Base-by-base conservation (phyloP, 306 rosid genomes). In the Trifolium dubium region DNA sequence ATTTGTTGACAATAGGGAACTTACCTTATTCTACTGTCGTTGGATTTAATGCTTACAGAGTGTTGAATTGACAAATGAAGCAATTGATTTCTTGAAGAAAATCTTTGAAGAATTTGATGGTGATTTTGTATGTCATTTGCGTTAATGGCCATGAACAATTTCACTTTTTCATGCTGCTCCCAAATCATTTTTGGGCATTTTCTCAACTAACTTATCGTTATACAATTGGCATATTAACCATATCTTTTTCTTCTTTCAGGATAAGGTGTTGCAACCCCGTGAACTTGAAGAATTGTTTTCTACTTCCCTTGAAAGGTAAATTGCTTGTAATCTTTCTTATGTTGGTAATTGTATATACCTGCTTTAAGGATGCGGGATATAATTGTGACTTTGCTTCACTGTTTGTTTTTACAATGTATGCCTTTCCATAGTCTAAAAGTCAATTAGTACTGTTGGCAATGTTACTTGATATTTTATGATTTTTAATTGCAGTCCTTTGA, bases 41-140 rank as follows among this genome's bases (percentile, higher is more conserved):
- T 51, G 47, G 46, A 53, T 79, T 47, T 78, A 69, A 51, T 87
- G 53, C 80, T 13, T 86, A 87, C 86, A 91, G 98, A 94, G 94
- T 67, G 89, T 94, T 86, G 98, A 94, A 92, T 85, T 94, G 84
- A 91, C 98, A 68, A 94, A 79, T 82, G 96, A 91, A 80, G 97
- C 96, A 69, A 53, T 89, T 14, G 97, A 94, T 12, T 94, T 85
- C 85, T 86, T 94, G 71, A 88, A 65, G 86, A 83, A 85, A 71
- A 88, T 87, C 70, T 89, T 94, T 81, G 93, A 94, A 28, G 77
- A 81, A 58, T 91, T 66, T 85, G 94, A 88, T 73, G 75, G 76
- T 67, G 94, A 91, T 69, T 74, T 73, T 19, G 98, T 94, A 89
- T 68, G 93, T 87, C 69, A 76, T 74, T 69, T 74, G 31, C 23